These are phyloP conservation scores for Ceratocystis smalleyi DNA, from an alignment of 2,329 filamentous ascomycete genomes.

Conservation along the genomic window DNA sequence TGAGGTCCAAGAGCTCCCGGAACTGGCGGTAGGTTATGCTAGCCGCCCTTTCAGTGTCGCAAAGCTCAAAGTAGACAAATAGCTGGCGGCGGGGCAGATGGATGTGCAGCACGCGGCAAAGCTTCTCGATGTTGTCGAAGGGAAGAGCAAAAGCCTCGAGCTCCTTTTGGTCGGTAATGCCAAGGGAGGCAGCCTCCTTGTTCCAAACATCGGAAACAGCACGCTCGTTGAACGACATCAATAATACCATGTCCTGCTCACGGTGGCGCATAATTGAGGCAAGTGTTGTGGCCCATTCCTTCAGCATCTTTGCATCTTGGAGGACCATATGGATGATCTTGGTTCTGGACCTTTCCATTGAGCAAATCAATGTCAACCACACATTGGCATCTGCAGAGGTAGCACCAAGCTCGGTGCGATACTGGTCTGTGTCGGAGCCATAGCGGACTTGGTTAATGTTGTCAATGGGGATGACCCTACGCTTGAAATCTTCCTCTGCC, in stretches of 20 bases:
- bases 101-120: constrained; percentile 84
- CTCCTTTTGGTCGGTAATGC: constrained; percentile 33
- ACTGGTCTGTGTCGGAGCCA: constrained; percentile 72
- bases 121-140: constrained; percentile 59
- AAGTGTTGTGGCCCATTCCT: constrained; percentile 70
- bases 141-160: constrained; percentile 46
- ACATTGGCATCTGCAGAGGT: constrained; percentile 49
- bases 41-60: constrained; percentile 49
- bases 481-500: constrained; percentile 49
- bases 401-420: constrained; percentile 68
- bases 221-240: constrained; percentile 72
- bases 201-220: constrained; percentile 77
- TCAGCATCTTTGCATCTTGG: constrained; percentile 53
- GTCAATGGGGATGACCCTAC: constrained; percentile 83
- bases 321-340: constrained; percentile 84
- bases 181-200: constrained; percentile 60
- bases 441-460: constrained; percentile 84
- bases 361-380: constrained; percentile 88
- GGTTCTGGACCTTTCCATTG: constrained; percentile 50
- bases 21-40: constrained; percentile 68
- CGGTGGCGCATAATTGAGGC: constrained; percentile 73
- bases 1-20: constrained; percentile 61
- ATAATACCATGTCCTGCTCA: constrained; percentile 75
- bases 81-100: constrained; percentile 67
- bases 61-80: constrained; percentile 55